These are phyloP conservation scores for Candida arabinofermentans DNA, from an alignment of 805 yeast genomes.

Conservation along the genomic window DNA sequence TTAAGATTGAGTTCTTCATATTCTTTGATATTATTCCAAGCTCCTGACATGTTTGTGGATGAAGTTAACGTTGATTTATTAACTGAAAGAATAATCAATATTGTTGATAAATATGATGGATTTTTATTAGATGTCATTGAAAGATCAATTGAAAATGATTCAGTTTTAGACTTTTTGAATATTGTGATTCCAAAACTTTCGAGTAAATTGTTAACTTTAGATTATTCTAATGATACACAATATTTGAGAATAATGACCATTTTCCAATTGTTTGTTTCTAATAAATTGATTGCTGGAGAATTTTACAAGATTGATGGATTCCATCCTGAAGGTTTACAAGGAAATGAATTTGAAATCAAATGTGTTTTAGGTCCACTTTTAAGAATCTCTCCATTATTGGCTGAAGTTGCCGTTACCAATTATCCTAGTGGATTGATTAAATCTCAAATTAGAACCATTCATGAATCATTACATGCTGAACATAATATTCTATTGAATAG, in stretches of 20 bases:
- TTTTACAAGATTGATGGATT: constrained; percentile 58
- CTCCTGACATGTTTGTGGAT: constrained; percentile 56
- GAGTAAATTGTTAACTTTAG: constrained; percentile 32
- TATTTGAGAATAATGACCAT: constrained; percentile 52
- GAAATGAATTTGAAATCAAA: constrained; percentile 51
- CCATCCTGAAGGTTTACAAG: constrained; percentile 42
- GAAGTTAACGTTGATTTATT: constrained; percentile 31
- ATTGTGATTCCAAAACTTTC: constrained; percentile 46
- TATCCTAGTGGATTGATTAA: constrained; percentile 37
- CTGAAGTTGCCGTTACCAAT: constrained; percentile 43
- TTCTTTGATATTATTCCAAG: constrained; percentile 65
- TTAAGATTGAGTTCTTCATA: constrained; percentile 52
- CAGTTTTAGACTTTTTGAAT: constrained; percentile 55
- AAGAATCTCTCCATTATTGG: constrained; percentile 67
- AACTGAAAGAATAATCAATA: constrained; percentile 24
- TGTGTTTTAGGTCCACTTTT: constrained; percentile 78
- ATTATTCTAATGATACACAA: constrained; percentile 43
- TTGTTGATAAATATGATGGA: constrained; percentile 29
- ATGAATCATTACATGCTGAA: constrained; percentile 61
- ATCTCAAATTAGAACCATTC: constrained; percentile 44
- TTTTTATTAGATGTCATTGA: constrained; percentile 54
- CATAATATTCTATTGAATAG: constrained; percentile 56
- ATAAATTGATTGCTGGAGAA: constrained; percentile 57
- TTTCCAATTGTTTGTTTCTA: constrained; percentile 52
- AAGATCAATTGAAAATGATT: constrained; percentile 63